phyloP scores from a whole-genome alignment of 1,284 basidiomycete species.

The Phenoliferia sp. region DNA sequence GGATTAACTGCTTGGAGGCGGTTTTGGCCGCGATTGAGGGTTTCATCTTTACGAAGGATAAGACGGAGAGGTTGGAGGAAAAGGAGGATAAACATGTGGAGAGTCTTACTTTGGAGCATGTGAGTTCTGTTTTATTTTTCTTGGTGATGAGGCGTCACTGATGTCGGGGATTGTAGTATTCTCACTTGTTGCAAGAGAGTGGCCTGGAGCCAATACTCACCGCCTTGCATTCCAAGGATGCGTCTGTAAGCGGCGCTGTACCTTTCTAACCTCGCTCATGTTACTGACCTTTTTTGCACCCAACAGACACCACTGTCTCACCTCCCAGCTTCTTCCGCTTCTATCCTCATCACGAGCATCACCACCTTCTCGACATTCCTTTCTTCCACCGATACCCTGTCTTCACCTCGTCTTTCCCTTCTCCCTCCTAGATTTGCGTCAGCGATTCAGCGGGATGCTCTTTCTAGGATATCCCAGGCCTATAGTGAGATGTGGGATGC shows the following conservation, averaged over 20 bases:
- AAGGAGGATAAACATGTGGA: constrained; percentile 62
- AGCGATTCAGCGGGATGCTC: constrained; percentile 66
- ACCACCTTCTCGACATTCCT: constrained; percentile 47
- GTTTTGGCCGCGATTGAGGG: constrained; percentile 54
- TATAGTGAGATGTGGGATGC: constrained; percentile 61
- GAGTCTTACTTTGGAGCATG: constrained; percentile 72
- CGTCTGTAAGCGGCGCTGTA: constrained; percentile 49
- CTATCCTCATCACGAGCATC: constrained; percentile 54
- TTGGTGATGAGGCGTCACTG: not conserved
- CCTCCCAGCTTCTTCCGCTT: constrained; percentile 55
- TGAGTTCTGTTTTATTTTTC: constrained; percentile 46
- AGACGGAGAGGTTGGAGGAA: constrained; percentile 56
- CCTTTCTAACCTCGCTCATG: not conserved
- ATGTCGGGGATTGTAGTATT: constrained; percentile 52
- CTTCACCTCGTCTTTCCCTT: constrained; percentile 61
- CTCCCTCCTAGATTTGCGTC: constrained; percentile 64
- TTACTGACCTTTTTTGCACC: not conserved
- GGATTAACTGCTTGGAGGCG: constrained; percentile 77
- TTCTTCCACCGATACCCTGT: constrained; percentile 45
- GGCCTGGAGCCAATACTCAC: constrained; percentile 63
- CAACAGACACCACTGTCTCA: constrained; percentile 55
- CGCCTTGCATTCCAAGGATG: constrained; percentile 54
- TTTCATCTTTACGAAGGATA: constrained; percentile 59
- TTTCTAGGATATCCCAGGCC: constrained; percentile 60
- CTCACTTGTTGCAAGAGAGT: constrained; percentile 64